Evolutionary conservation across 257 asterid species (phyloP), one percentile per base, ranked within the genome.

Genomic region (Salvia hispanica): DNA sequence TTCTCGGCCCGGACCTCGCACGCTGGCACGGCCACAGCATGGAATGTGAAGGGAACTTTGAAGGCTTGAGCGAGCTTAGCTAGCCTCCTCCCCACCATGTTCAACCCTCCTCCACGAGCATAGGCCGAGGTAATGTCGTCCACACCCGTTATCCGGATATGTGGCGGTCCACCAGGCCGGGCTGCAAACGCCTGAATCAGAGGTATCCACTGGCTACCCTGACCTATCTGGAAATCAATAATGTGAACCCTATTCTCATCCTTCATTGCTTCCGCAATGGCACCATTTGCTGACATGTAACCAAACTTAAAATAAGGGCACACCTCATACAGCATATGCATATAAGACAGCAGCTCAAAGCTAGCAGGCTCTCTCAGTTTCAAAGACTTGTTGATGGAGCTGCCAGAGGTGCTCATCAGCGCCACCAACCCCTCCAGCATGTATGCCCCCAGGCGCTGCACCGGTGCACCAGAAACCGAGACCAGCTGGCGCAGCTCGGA

Each of bases 281-380:
- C 97, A 10, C 96, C 97, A 39, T 91, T 91, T 7, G 96, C 95
- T 0, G 97, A 85, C 97, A 91, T 91, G 78, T 85, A 85, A 10
- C 96, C 97, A 4, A 88, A 91, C 70, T 91, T 91, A 82, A 86
- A 81, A 72, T 83, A 86, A 9, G 97, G 97, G 80, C 96, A 91
- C 9, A 83, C 85, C 80, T 91, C 96, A n/a, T 82, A 80, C 13
- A 91, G 84, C 65, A 82, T 71, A 31, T 91, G 88, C 88, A 78
- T 85, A 67, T 84, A 87, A 1, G 92, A 82, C 18, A 91, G 80
- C 37, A 91, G 86, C 79, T 91, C 91, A 14, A 81, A 85, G 42
- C 90, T 80, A 3, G 89, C 86, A 0, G 96, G 98, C 65, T 85
- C 90, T 57, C 81, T 70, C 70, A 82, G 79, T 48, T 82, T 80